Evolutionary conservation across 2,329 filamentous ascomycete species (phyloP).

Genomic region (Verticillium dahliae): DNA sequence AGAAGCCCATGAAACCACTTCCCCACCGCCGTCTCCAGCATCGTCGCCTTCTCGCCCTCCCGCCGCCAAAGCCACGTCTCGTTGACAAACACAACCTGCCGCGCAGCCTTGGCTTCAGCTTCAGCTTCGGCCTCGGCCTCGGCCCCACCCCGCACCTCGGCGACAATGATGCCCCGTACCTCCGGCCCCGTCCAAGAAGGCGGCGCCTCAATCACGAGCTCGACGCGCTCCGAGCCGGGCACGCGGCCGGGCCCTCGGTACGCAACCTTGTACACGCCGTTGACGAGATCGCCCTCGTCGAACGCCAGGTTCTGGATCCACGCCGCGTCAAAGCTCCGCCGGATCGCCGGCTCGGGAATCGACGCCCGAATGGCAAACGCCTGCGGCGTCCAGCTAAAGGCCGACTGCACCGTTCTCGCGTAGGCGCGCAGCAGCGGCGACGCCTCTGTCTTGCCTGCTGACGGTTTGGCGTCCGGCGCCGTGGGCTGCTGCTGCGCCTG

Average conservation of each 20-base stretch:
- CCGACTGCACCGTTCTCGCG: constrained; percentile 19
- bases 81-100: constrained; percentile 22
- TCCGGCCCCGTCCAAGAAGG: constrained; percentile 15
- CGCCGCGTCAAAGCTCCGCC: constrained; percentile 16
- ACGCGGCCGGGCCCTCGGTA: constrained; percentile 12
- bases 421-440: constrained; percentile 18
- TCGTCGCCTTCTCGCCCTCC: constrained; percentile 16
- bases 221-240: constrained; percentile 16
- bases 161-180: constrained; percentile 17
- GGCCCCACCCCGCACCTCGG: constrained; percentile 7
- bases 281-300: constrained; percentile 18
- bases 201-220: constrained; percentile 20
- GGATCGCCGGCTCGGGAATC: constrained; percentile 12
- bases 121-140: constrained; percentile 4
- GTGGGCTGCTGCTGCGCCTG: background rate
- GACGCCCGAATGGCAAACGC: constrained; percentile 19
- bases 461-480: no score
- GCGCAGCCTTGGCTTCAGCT: constrained; percentile 4
- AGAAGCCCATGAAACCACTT: constrained; percentile 22
- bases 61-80: constrained; percentile 33
- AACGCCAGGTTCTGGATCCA: constrained; percentile 17
- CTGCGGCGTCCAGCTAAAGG: constrained; percentile 25
- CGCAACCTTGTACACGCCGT: constrained; percentile 22
- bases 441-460: background rate
- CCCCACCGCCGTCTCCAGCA: constrained; percentile 21